Percentiles rank a stretch among this genome's conserved stretches.
These are phyloP conservation scores for Hortiboletus rubellus DNA, from an alignment of 1,284 basidiomycete species.

Conservation along the genomic window DNA sequence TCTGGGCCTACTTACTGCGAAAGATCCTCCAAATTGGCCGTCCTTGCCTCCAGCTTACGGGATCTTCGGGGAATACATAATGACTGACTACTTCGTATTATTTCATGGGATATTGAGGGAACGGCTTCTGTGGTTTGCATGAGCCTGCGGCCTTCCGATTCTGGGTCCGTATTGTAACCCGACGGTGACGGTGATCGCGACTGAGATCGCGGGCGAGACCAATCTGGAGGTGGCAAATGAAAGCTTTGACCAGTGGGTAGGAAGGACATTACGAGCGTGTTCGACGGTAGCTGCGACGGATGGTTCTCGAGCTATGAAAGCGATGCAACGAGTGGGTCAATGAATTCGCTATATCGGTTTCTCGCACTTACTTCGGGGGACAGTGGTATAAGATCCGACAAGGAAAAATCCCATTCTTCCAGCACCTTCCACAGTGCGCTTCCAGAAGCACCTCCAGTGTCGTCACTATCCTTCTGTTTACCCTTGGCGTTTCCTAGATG, in stretches of 20 bases:
- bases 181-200: conserved; percentile 51
- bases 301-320: conserved; percentile 40
- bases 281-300: conserved; percentile 61
- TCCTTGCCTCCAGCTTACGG: conserved; percentile 36
- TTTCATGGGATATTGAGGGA: conserved; percentile 23
- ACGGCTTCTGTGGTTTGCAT: conserved; percentile 26
- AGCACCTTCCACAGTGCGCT: conserved; percentile 60
- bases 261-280: conserved; percentile 68
- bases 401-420: conserved; percentile 66
- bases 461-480: conserved; percentile 43
- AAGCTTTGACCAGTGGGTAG: conserved; percentile 57
- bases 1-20: conserved; percentile 54
- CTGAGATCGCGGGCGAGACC: conserved; percentile 33
- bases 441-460: conserved; percentile 11
- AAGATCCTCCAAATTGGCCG: conserved; percentile 66
- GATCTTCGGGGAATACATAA: conserved; percentile 24
- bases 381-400: conserved; percentile 61
- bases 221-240: conserved; percentile 48
- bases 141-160: conserved; percentile 46
- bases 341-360: conserved; percentile 6
- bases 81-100: conserved; percentile 16
- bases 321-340: conserved; percentile 9
- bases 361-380: conserved; percentile 58
- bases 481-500: conserved; percentile 36
- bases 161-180: conserved; percentile 73